Conservation (phyloP, 176 grass and related monocot genomes). For the Microstegium vimineum region DNA sequence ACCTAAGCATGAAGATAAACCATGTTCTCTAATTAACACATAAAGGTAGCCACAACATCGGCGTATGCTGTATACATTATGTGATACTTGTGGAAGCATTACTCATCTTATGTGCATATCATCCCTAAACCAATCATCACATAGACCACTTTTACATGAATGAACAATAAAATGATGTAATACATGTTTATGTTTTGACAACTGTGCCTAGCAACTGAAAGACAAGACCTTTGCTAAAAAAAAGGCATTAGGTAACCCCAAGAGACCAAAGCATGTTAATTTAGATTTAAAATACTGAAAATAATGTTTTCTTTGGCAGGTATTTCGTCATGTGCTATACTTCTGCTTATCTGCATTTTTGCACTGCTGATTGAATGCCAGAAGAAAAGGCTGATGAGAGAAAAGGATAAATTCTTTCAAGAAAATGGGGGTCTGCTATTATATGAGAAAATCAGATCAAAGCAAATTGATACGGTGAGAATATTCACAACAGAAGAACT, state of each 20-base stretch:
- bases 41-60: neutral
- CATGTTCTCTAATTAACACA: neutral
- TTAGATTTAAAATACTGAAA: neutral
- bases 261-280: neutral
- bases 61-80: neutral
- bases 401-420: conserved; percentile 40
- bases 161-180: neutral
- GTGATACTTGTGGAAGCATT: neutral
- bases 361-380: conserved; percentile 35
- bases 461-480: conserved; percentile 37
- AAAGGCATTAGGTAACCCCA: neutral
- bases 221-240: neutral
- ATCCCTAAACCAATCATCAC: neutral
- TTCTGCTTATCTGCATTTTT: conserved; percentile 23
- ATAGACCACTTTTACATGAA: neutral
- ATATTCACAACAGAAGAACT: conserved; percentile 39
- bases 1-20: neutral
- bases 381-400: conserved; percentile 36
- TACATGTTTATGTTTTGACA: neutral
- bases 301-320: conserved; percentile 19
- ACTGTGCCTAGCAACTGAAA: neutral
- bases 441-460: conserved; percentile 45
- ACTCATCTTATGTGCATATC: neutral
- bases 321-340: conserved; percentile 19
- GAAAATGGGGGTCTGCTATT: conserved; percentile 34